A percentile compares a stretch with the other conserved stretches of the same genome.
Evolutionary conservation across 1,284 basidiomycete species (phyloP).

Genomic region (Ceratobasidium sp.): DNA sequence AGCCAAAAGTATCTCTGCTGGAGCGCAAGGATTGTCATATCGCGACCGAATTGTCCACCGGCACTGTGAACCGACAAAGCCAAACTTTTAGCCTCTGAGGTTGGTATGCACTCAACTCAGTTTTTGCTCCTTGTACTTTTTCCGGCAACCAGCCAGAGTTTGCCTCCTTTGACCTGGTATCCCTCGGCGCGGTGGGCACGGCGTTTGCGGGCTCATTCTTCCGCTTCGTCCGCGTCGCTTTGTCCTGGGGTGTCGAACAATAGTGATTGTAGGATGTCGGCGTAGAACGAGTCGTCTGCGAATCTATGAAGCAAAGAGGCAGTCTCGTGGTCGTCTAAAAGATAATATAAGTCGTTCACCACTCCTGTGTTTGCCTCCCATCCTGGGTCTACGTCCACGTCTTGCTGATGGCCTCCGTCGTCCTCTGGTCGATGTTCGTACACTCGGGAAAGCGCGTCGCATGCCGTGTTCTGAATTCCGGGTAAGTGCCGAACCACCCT

Average conservation of each 20-base stretch:
- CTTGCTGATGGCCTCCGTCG: conserved; percentile 49
- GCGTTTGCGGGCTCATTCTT: conserved; percentile 14
- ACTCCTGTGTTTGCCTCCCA: conserved; percentile 30
- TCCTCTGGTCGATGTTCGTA: conserved; percentile 54
- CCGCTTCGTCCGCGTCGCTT: no score
- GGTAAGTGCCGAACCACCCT: conserved; percentile 41
- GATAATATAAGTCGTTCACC: background rate
- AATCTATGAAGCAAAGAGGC: background rate
- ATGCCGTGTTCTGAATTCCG: conserved; percentile 40
- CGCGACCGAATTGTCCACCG: conserved; percentile 37
- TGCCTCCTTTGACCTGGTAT: conserved; percentile 38
- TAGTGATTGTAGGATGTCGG: conserved; percentile 17
- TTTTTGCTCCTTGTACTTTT: conserved; percentile 30
- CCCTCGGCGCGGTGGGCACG: conserved; percentile 26
- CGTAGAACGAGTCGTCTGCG: background rate
- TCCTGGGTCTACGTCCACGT: conserved; percentile 5
- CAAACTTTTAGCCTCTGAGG: conserved; percentile 45
- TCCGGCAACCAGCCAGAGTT: conserved; percentile 38
- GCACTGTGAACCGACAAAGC: conserved; percentile 20
- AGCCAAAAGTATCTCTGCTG: conserved; percentile 40
- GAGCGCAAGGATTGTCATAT: conserved; percentile 21
- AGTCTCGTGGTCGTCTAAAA: background rate
- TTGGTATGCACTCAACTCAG: conserved; percentile 48
- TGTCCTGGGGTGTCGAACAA: background rate
- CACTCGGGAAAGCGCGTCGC: conserved; percentile 52